Base-by-base conservation (phyloP, 495 filamentous ascomycete genomes). In the Trichoderma asperelloides region DNA sequence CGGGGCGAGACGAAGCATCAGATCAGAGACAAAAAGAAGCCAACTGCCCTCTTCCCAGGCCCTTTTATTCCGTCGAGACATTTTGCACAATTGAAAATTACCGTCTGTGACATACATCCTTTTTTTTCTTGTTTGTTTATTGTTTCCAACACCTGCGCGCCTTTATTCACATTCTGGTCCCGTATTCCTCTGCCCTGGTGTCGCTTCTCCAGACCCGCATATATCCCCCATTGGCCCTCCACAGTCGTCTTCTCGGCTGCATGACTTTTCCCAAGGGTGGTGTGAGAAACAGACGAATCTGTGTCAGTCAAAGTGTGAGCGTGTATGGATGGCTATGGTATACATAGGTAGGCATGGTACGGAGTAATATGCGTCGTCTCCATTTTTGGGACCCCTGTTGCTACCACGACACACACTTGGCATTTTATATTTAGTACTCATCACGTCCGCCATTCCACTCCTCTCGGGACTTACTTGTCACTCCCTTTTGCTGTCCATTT, bases 371-470 rank as follows among this genome's bases (percentile, higher is more conserved):
- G 33, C 33, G 33, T 37, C 21, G 47, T 30, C 55, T 60, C 55
- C 55, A 30, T 28, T 28, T 60, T 30, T 27, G 55, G 55, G 27
- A 51, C 47, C 55, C 55, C 55, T 25, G 55, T 60, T 60, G 55
- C 55, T 60, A 60, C 47, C 55, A 60, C 27, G 30, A 60, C 55
- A 60, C 55, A 60, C 55, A 60, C 55, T 60, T 25, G 55, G 55
- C 55, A 60, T 60, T 60, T 47, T 60, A 60, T 30, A 60, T 60
- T 60, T 60, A 60, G 25, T 60, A n/a, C 55, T 60, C 55, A n/a
- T n/a, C 43, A 47, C 16, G 43, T 47, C 43, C 23, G 23, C 55
- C 21, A 60, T 60, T 60, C 55, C 55, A 28, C 9, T 60, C 9
- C 55, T 28, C 12, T 30, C 25, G 3, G 13, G 25, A 30, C 23